Evolutionary conservation across 441 rosid genomes (phyloP).

Genomic region (Metrosideros polymorpha): DNA sequence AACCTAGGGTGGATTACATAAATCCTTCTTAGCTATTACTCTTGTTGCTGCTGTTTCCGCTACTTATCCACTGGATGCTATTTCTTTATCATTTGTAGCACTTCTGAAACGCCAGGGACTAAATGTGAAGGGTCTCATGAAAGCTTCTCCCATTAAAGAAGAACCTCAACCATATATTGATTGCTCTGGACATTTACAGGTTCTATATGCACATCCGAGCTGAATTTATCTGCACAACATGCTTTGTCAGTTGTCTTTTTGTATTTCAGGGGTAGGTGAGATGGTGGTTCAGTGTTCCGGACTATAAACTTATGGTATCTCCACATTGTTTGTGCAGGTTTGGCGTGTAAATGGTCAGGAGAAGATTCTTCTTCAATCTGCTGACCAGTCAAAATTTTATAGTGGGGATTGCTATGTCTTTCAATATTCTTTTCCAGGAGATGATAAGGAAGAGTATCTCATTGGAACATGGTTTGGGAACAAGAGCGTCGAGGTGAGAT

Average conservation of each 20-base stretch:
- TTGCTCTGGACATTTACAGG: slow-evolving; percentile 92
- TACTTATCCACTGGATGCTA: background rate
- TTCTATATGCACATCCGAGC: background rate
- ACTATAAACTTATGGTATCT: background rate
- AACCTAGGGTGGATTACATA: background rate
- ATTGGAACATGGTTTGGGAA: slow-evolving; percentile 98
- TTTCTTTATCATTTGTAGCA: slow-evolving; percentile 26
- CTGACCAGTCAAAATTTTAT: slow-evolving; percentile 82
- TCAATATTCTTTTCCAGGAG: slow-evolving; percentile 85
- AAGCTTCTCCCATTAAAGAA: slow-evolving; percentile 70
- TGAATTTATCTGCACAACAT: background rate
- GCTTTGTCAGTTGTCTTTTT: background rate
- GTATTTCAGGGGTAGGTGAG: background rate
- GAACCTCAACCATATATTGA: slow-evolving; percentile 85
- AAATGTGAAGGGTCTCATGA: slow-evolving; percentile 77
- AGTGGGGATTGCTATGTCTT: slow-evolving; percentile 85
- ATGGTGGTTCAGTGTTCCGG: background rate
- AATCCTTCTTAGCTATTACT: background rate
- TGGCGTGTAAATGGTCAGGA: slow-evolving; percentile 75
- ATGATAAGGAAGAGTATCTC: slow-evolving; percentile 78
- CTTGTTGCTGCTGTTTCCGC: background rate
- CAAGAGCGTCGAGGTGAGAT: slow-evolving; percentile 67
- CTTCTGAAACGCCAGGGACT: slow-evolving; percentile 91
- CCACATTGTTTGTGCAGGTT: slow-evolving; percentile 34
- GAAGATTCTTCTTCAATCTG: slow-evolving; percentile 60